Base-by-base conservation (phyloP, 495 filamentous ascomycete genomes). In the Schizothecium vesticola region DNA sequence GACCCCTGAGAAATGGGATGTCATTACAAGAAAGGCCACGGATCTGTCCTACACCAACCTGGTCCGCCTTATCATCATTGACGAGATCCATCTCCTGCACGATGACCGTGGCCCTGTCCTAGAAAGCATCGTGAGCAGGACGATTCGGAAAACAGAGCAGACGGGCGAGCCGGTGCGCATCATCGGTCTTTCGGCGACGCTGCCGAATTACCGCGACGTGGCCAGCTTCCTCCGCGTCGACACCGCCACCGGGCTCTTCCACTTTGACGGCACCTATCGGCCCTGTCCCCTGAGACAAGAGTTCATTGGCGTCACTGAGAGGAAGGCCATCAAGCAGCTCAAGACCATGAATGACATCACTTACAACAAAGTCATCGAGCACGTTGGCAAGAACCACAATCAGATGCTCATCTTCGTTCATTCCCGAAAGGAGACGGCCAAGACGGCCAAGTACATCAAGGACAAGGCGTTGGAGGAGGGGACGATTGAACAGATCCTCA, bases 341-440 rank as follows among this genome's bases (percentile, higher is more conserved):
- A 97, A 97, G 85, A 96, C 91, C 0, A 99, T 99, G 95, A 99
- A 99, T 69, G 95, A 99, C 73, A 93, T 99, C 51, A 96, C 92
- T 62, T 98, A 99, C 77, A 96, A 89, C 59, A 99, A 99, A 76
- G 94, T 98, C 22, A 86, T 99, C 69, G 95, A 99, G 77, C 95
- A 99, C 74, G 95, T 97, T 25, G 94, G 94, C 1, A 86, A 88
- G 63, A 89, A 94, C 68, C 86, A 89, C 66, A 93, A 97, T 72
- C 95, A 99, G 79, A 97, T 99, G 93, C 87, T 99, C 57, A 94
- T 99, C 61, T 99, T 99, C 72, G 95, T 98, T 22, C 95, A 99
- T 75, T 99, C 95, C 25, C 83, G 95, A 66, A 99, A 99, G 76
- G 95, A 99, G 74, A 99, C 95, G 0, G 93, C 93, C 6, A 99